A percentile compares a stretch with the other conserved stretches of the same genome.
Evolutionary conservation across 2,329 filamentous ascomycete genomes (phyloP).

Genomic region (Drechslerella dactyloides): DNA sequence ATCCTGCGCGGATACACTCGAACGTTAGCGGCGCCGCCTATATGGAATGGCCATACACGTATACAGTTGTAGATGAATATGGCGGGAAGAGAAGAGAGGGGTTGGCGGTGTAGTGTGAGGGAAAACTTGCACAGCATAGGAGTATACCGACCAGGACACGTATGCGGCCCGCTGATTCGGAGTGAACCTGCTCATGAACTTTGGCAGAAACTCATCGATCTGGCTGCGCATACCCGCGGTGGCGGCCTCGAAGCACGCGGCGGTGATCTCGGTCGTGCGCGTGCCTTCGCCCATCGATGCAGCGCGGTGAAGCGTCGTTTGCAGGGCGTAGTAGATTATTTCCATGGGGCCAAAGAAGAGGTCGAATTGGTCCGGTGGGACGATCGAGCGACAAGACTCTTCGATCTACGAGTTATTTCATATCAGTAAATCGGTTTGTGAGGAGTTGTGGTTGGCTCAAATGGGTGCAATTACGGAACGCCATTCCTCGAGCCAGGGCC

Average conservation of each 20-base stretch:
- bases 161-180: conserved; percentile 35
- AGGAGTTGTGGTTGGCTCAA: neutral
- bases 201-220: conserved; percentile 36
- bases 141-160: conserved; percentile 37
- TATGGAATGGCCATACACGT: neutral
- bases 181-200: conserved; percentile 30
- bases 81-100: neutral
- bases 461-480: conserved; percentile 19
- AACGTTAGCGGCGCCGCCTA: neutral
- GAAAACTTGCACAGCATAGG: conserved; percentile 13
- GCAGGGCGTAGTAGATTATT: conserved; percentile 44
- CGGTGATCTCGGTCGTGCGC: conserved; percentile 42
- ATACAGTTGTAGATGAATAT: neutral
- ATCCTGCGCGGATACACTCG: conserved; percentile 13
- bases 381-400: neutral
- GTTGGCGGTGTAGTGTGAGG: neutral
- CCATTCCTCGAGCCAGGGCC: conserved; percentile 42
- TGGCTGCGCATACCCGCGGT: conserved; percentile 30
- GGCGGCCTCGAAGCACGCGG: conserved; percentile 43
- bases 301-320: conserved; percentile 45
- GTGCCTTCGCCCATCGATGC: conserved; percentile 48
- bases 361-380: conserved; percentile 41
- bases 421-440: neutral
- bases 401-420: conserved; percentile 11
- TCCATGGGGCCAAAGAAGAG: conserved; percentile 47